Base-by-base conservation (phyloP, 2,329 filamentous ascomycete species). In the Aspergillus texensis region DNA sequence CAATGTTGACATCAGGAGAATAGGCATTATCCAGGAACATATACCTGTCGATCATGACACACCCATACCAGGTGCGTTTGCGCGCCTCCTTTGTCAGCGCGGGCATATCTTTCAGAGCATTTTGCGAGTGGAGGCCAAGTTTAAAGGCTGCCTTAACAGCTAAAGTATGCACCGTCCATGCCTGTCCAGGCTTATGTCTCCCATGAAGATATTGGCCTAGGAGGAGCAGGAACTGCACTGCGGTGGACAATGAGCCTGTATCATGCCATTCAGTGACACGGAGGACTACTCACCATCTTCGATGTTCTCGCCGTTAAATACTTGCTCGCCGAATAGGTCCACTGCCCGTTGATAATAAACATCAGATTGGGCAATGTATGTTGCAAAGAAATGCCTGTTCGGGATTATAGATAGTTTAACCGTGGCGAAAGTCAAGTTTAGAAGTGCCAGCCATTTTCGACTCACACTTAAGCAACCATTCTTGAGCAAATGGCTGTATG, bases 21-120 rank as follows among this genome's bases (percentile, higher is more conserved):
- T 9, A 1, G 39, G 1, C 2, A n/a, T 41, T 19, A n/a, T 0
- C 10, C 19, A 3, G 21, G 28, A 3, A 14, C n/a, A 64, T 71
- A 41, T 66, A 80, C 77, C 82, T 72, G 65, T 85, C 82, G 1
- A 84, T 72, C 9, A 83, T 60, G 0, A 85, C 73, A 65, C 82
- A 85, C 0, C 78, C 82, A 65, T 77, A 84, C 85, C 83, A 87
- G 0, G 79, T 81, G 0, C 84, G 74, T 52, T 80, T 82, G 21
- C 43, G 43, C 10, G 21, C n/a, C 43, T 46, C 43, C 12, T 46
- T 24, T 24, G n/a, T 1, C 4, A 46, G 43, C n/a, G 21, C 4
- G 1, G 43, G 12, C n/a, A 46, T 24, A 14, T 24, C 43, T 8
- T 19, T 46, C 11, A 46, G 4, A 4, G 43, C 43, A 46, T 24